Conservation (phyloP, 2,329 filamentous ascomycete genomes). For the Colletotrichum shisoi region DNA sequence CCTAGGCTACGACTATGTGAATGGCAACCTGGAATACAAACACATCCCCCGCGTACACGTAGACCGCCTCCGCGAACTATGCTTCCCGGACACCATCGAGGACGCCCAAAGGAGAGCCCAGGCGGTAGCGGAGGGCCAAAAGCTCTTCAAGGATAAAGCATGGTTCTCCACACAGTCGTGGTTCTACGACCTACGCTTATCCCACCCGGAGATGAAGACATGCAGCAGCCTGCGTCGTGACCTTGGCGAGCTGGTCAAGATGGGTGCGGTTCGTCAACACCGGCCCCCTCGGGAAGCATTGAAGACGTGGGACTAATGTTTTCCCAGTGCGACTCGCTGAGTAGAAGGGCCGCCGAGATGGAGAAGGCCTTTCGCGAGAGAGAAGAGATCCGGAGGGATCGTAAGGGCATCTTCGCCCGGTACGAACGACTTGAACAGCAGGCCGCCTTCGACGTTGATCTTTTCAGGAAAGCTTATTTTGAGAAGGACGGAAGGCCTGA, state of each 20-base stretch:
- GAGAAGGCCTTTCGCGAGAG: constrained; percentile 1
- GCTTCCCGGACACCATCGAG: neutral
- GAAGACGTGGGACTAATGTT: too few relatives aligned
- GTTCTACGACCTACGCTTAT: neutral
- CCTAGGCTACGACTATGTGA: too few relatives aligned
- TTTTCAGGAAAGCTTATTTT: constrained; percentile 14
- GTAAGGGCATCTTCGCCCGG: neutral
- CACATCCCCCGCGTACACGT: neutral
- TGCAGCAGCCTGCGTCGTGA: constrained; percentile 3
- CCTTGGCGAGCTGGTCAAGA: constrained; percentile 1
- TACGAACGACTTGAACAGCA: neutral
- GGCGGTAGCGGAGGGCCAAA: too few relatives aligned
- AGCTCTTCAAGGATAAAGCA: neutral
- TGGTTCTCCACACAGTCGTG: neutral
- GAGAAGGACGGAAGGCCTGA: too few relatives aligned
- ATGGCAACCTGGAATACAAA: too few relatives aligned
- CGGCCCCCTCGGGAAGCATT: neutral
- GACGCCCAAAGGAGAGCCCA: too few relatives aligned
- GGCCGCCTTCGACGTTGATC: constrained; percentile 4
- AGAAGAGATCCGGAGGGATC: neutral
- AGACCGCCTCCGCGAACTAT: neutral
- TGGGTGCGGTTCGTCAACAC: constrained; percentile 13
- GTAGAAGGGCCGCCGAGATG: neutral
- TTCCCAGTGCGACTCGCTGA: constrained; percentile 2
- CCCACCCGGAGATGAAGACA: constrained; percentile 13